Evolutionary conservation across 371 early-diverging fungal species (phyloP), one percentile per base, ranked within the genome.

Genomic region (Actinomortierella wolfii): DNA sequence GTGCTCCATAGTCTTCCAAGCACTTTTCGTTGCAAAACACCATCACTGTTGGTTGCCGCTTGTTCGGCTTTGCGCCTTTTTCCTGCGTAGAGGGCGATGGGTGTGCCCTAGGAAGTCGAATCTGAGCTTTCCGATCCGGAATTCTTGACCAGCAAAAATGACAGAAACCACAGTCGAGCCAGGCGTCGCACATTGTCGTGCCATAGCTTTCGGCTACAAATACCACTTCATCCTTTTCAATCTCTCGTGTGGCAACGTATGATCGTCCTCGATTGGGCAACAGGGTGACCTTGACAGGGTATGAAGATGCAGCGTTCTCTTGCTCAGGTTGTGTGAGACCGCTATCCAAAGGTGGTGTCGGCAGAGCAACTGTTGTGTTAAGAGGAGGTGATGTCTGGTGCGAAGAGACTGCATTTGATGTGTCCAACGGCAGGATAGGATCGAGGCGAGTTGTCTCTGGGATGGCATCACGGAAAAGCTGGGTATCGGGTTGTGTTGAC

Each of bases 141-240:
- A 64, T 70, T 6, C 26, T 29, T 11, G 40, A 34, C 71, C 71
- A 70, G 18, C 71, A 70, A 44, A 61, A 64, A 46, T 70, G 65
- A 44, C 71, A 70, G 39, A 70, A 40, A 29, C 71, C 71, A 51
- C 65, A 70, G 52, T 70, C 65, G 1, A 70, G 54, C 71, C 71
- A 70, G 2, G 64, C 58, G 28, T 70, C 71, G 21, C 65, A 70
- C 58, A 70, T 61, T 21, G 64, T 70, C 3, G 71, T 64, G 17
- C 71, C 71, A 51, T 51, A 64, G 0, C 61, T 44, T 40, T 70
- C 65, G 3, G 71, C 71, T 15, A 70, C 58, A 55, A 70, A 61
- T 34, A 70, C 41, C 29, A 64, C 55, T 54, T 70, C 71, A 2
- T 57, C 53, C 0, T 64, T 57, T 14, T 53, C 50, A 41, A 70